Conservation (phyloP, 23 red algal species). For the Chondrus crispus region DNA sequence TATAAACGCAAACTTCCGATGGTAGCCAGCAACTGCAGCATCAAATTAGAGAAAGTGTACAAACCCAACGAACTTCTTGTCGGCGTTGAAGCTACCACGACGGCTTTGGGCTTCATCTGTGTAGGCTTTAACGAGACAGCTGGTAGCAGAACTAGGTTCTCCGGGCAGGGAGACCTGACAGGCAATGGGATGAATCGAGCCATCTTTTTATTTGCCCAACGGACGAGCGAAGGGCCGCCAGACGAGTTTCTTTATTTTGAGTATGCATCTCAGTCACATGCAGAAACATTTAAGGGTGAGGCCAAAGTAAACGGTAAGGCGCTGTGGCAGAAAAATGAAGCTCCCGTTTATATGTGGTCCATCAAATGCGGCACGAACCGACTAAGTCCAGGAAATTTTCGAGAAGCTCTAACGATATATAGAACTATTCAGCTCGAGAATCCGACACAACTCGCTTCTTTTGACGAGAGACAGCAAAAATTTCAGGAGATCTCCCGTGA, state of each 20-base stretch:
- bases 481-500: slow-evolving; percentile 1
- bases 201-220: not conserved
- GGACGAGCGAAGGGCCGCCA: not conserved
- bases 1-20: not conserved
- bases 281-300: not conserved
- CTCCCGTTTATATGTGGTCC: not conserved
- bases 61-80: not conserved
- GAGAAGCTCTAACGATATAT: slow-evolving; percentile 7
- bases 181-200: slow-evolving; percentile 9
- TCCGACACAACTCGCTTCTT: not conserved
- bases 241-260: slow-evolving; percentile 34
- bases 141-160: not conserved
- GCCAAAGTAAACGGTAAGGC: not conserved
- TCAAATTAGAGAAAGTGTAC: not conserved
- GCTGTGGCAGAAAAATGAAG: not conserved
- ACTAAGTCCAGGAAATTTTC: not conserved
- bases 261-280: slow-evolving; percentile 27
- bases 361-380: slow-evolving; percentile 17
- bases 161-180: slow-evolving; percentile 32
- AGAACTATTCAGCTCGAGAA: slow-evolving; percentile 45
- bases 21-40: not conserved
- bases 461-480: not conserved
- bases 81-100: not conserved
- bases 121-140: not conserved
- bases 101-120: slow-evolving; percentile 2